These are phyloP conservation scores for Coemansia guatemalensis DNA, from an alignment of 192 early-diverging fungal genomes.

Conservation along the genomic window DNA sequence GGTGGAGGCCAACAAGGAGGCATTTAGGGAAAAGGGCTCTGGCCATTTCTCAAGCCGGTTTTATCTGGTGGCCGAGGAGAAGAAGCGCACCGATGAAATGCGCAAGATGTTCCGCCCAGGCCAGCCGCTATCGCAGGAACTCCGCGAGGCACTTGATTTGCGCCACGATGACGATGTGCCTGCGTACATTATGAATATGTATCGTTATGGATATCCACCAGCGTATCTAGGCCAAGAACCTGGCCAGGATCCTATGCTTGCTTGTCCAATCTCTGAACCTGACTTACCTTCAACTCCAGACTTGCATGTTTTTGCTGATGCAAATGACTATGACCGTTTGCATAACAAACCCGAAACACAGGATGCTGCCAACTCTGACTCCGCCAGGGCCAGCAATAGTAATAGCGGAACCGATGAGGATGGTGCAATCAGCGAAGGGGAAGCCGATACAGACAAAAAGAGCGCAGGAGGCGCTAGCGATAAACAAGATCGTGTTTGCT, in stretches of 20 bases:
- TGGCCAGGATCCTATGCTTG: conserved; percentile 35
- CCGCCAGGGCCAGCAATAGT: background rate
- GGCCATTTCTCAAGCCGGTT: conserved; percentile 33
- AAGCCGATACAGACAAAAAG: conserved; percentile 1
- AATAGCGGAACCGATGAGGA: conserved; percentile 28
- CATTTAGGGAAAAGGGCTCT: conserved; percentile 27
- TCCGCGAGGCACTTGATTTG: conserved; percentile 34
- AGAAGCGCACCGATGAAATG: conserved; percentile 28
- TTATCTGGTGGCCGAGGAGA: conserved; percentile 32
- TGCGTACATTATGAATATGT: conserved; percentile 38
- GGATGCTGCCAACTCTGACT: background rate
- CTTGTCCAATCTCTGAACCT: background rate
- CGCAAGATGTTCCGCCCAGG: conserved; percentile 35
- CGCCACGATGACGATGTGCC: conserved; percentile 23
- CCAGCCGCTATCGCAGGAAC: conserved; percentile 32
- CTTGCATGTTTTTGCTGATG: conserved; percentile 32
- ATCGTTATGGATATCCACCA: conserved; percentile 40
- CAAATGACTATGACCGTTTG: conserved; percentile 16
- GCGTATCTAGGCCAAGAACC: conserved; percentile 33
- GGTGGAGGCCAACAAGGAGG: conserved; percentile 30
- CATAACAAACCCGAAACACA: conserved; percentile 1
- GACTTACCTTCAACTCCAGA: conserved; percentile 14
- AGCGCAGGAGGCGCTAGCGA: background rate
- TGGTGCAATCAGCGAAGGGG: conserved; percentile 25
- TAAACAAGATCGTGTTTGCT: conserved; percentile 4